Evolutionary conservation across 2,329 filamentous ascomycete genomes (phyloP), one percentile per base, ranked within the genome.

Genomic region (Claviceps humidiphila): DNA sequence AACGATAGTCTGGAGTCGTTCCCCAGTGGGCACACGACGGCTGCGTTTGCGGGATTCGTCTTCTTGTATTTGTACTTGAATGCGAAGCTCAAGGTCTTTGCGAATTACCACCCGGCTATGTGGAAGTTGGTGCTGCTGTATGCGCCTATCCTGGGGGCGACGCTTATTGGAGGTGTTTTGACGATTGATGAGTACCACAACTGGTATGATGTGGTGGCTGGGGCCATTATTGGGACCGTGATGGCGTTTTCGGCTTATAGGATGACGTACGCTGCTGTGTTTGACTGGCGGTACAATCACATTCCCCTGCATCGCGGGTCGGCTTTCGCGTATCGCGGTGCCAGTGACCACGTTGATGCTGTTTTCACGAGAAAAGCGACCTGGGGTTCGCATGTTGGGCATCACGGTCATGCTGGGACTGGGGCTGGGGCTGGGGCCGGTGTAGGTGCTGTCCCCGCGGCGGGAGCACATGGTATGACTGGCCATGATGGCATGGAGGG

Each of bases 171-270:
- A 1, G 84, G 84, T 5, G 78, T 82, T 0, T 68, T 88, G 9
- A 86, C 82, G 0, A 86, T 88, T 53, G 81, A 88, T 57, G 79
- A 86, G 62, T 86, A 74, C 63, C 85, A 89, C 67, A 82, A 88
- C 66, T 85, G 82, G 81, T 87, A 87, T 55, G 84, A 88, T 52
- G 71, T 85, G n/a, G 53, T 86, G 0, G 81, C 80, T 0, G 84
- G 84, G 5, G 82, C 75, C 0, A 61, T 77, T 42, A 84, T 87
- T 46, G 84, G 84, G 2, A 81, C 76, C 2, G 62, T 78, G 54
- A 78, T 85, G 66, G 84, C 83, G 0, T 81, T 85, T 59, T 77
- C 74, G 1, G 64, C 75, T 0, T 87, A 85, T 63, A 71, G 84
- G 51, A 84, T 84, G 80, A 74, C 78, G 2, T 87, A 84, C 58